Percentiles rank a stretch among this genome's conserved stretches.
Conservation (phyloP, 2,329 filamentous ascomycete species). For the Teratosphaeria zuluensis region DNA sequence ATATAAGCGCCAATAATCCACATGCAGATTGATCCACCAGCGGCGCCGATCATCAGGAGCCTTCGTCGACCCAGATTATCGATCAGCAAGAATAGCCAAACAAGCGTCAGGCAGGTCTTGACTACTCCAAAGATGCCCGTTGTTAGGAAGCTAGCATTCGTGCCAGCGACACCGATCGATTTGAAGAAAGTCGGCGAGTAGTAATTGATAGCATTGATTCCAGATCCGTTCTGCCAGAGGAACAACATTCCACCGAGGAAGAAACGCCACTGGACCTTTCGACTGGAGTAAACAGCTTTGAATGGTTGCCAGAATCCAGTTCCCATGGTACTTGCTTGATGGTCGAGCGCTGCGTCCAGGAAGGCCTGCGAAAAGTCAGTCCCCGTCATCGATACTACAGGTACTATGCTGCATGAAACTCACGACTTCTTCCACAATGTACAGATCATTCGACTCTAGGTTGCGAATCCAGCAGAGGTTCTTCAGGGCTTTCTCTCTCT, state of each 20-base stretch:
- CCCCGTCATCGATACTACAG: background rate
- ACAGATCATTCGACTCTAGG: constrained; percentile 47
- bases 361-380: constrained; percentile 31
- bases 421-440: constrained; percentile 61
- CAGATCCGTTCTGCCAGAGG: constrained; percentile 67
- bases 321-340: constrained; percentile 53
- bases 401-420: background rate
- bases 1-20: constrained; percentile 43
- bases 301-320: constrained; percentile 69
- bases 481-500: constrained; percentile 31
- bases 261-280: constrained; percentile 58
- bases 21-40: constrained; percentile 54
- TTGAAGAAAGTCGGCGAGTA: constrained; percentile 61
- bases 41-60: constrained; percentile 56
- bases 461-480: constrained; percentile 55
- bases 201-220: constrained; percentile 74
- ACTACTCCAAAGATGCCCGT: constrained; percentile 71
- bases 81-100: constrained; percentile 62
- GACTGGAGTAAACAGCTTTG: constrained; percentile 43
- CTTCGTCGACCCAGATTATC: constrained; percentile 54
- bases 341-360: constrained; percentile 60
- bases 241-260: constrained; percentile 66
- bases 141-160: constrained; percentile 52
- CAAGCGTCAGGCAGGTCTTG: constrained; percentile 57
- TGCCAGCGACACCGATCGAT: constrained; percentile 52